These are phyloP conservation scores for Monilinia vaccinii-corymbosi DNA, from an alignment of 2,329 filamentous ascomycete genomes.

Conservation along the genomic window DNA sequence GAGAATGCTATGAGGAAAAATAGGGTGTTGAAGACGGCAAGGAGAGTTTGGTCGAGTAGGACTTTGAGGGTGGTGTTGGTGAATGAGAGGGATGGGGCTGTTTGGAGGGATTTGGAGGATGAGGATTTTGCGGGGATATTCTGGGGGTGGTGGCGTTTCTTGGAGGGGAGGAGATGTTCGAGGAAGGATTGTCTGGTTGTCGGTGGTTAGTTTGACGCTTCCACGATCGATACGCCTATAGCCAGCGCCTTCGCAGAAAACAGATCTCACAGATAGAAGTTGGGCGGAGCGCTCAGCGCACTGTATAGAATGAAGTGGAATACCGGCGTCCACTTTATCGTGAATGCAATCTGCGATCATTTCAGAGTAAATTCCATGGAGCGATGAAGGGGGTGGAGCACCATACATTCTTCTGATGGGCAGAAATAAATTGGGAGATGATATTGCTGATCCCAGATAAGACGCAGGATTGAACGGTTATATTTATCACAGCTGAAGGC, in stretches of 20 bases:
- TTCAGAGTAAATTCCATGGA: background rate
- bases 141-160: conserved; percentile 20
- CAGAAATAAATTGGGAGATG: conserved; percentile 60
- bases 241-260: background rate
- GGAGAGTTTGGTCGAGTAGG: conserved; percentile 53
- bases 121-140: background rate
- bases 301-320: conserved; percentile 71
- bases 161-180: conserved; percentile 63
- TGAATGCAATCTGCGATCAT: conserved; percentile 43
- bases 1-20: conserved; percentile 51
- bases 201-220: background rate
- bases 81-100: conserved; percentile 36
- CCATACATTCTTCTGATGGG: conserved; percentile 39
- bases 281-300: conserved; percentile 66
- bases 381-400: background rate
- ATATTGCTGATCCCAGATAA: conserved; percentile 30
- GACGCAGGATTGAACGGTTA: conserved; percentile 5
- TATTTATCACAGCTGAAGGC: conserved; percentile 7
- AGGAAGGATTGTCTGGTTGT: conserved; percentile 61
- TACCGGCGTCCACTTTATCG: conserved; percentile 57
- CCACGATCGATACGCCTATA: background rate
- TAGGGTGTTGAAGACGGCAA: conserved; percentile 54
- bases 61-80: conserved; percentile 25
- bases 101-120: too few relatives aligned
- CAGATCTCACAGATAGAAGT: conserved; percentile 64